These are phyloP conservation scores for Hypoxylon sp. DNA, from an alignment of 2,329 filamentous ascomycete species.

Conservation along the genomic window DNA sequence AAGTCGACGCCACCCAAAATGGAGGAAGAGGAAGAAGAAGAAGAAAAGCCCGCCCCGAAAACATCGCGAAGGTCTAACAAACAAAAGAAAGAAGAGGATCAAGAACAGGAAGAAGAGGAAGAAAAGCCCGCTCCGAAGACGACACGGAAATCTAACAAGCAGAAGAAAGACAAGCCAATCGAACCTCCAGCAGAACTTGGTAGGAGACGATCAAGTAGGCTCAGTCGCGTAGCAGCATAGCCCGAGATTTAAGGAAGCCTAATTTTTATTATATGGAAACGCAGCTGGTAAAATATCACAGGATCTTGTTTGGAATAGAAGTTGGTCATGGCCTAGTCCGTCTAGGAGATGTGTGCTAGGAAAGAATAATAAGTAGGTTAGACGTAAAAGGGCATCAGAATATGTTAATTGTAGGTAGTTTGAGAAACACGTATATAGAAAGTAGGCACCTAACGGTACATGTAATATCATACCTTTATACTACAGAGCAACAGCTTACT, in stretches of 20 bases:
- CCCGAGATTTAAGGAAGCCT: not conserved
- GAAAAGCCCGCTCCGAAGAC: conserved; percentile 43
- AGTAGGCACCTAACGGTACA: too few species aligned
- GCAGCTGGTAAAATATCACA: not conserved
- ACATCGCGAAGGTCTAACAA: conserved; percentile 37
- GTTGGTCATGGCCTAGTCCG: too few species aligned
- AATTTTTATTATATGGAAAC: not conserved
- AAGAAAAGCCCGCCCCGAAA: conserved; percentile 45
- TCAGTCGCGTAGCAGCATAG: conserved; percentile 44
- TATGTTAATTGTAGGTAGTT: too few species aligned
- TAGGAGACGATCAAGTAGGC: conserved; percentile 51
- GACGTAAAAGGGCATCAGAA: too few species aligned
- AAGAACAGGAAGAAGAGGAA: conserved; percentile 51
- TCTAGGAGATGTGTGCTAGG: too few species aligned
- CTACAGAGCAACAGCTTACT: too few species aligned
- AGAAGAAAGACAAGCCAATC: conserved; percentile 35
- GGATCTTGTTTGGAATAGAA: not conserved
- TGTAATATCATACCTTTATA: too few species aligned
- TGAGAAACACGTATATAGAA: too few species aligned
- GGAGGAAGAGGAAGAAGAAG: conserved; percentile 53
- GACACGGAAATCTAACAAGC: conserved; percentile 38
- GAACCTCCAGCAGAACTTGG: conserved; percentile 36
- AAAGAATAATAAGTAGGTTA: too few species aligned
- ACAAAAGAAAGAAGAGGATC: conserved; percentile 49
- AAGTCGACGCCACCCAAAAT: conserved; percentile 41